Evolutionary conservation across 23 red algal genomes (phyloP).

Genomic region (Gracilaria domingensis): DNA sequence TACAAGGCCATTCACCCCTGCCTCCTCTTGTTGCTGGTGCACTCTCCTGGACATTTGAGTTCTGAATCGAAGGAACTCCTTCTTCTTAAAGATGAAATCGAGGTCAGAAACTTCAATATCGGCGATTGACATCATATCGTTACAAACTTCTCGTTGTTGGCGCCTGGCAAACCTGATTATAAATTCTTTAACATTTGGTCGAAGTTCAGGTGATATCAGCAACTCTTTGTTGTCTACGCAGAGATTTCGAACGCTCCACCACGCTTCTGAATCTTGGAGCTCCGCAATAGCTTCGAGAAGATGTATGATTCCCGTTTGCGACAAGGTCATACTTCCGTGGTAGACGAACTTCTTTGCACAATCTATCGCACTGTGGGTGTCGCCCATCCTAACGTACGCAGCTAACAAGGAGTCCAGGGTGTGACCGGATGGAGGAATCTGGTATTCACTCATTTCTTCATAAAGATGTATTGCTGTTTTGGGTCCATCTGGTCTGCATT

Average conservation of each 20-base stretch:
- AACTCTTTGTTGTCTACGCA: constrained; percentile 14
- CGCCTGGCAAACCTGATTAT: constrained; percentile 57
- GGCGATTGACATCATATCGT: constrained; percentile 61
- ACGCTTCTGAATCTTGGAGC: constrained; percentile 23
- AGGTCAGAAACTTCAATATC: constrained; percentile 46
- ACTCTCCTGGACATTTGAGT: constrained; percentile 12
- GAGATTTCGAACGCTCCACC: constrained; percentile 29
- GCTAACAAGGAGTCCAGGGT: constrained; percentile 47
- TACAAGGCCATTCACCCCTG: not conserved
- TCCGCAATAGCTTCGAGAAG: constrained; percentile 56
- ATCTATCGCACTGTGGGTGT: constrained; percentile 16
- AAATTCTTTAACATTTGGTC: constrained; percentile 23
- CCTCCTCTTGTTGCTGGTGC: not conserved
- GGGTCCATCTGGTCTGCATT: constrained; percentile 50
- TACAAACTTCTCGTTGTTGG: constrained; percentile 49
- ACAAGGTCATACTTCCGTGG: constrained; percentile 13
- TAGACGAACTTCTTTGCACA: constrained; percentile 16
- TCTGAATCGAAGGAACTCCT: constrained; percentile 63
- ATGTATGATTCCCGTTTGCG: constrained; percentile 15
- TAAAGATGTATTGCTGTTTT: constrained; percentile 40
- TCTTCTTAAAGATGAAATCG: constrained; percentile 44
- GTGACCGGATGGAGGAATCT: constrained; percentile 7
- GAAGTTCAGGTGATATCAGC: constrained; percentile 2
- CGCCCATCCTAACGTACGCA: constrained; percentile 51
- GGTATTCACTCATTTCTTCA: constrained; percentile 35